These are phyloP conservation scores for Citeromyces hawaiiensis DNA, from an alignment of 1,139 yeast genomes.

Conservation along the genomic window DNA sequence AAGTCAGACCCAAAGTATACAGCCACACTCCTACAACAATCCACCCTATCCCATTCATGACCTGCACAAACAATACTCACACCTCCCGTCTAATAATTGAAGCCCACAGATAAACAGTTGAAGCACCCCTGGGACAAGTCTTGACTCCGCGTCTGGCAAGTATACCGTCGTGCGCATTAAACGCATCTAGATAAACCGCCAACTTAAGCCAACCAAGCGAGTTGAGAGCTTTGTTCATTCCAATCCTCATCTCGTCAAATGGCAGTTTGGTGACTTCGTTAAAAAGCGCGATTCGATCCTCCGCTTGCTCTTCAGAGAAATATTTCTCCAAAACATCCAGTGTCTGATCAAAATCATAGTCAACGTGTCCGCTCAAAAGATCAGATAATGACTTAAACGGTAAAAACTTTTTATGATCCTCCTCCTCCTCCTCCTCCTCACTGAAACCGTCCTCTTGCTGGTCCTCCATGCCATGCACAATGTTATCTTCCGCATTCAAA, in stretches of 20 bases:
- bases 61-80: neutral
- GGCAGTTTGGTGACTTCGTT: constrained; percentile 17
- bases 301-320: neutral
- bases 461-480: neutral
- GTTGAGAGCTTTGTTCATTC: constrained; percentile 37
- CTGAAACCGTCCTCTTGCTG: constrained; percentile 7
- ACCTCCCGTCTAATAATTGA: constrained; percentile 9
- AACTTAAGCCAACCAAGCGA: constrained; percentile 50
- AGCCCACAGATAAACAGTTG: constrained; percentile 39
- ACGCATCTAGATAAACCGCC: constrained; percentile 48
- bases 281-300: neutral
- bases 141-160: constrained; percentile 53
- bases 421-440: constrained; percentile 9
- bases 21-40: too few species aligned
- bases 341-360: neutral
- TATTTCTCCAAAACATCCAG: constrained; percentile 1
- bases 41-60: neutral
- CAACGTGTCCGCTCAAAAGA: neutral
- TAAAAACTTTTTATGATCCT: constrained; percentile 6
- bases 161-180: constrained; percentile 65
- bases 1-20: too few species aligned
- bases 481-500: constrained; percentile 6
- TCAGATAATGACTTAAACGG: neutral
- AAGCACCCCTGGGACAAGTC: constrained; percentile 39
- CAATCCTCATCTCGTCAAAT: constrained; percentile 25